A percentile compares a stretch with the other conserved stretches of the same genome.
Evolutionary conservation across 768 basidiomycete genomes (phyloP).

Genomic region (Hypholoma sublateritium): DNA sequence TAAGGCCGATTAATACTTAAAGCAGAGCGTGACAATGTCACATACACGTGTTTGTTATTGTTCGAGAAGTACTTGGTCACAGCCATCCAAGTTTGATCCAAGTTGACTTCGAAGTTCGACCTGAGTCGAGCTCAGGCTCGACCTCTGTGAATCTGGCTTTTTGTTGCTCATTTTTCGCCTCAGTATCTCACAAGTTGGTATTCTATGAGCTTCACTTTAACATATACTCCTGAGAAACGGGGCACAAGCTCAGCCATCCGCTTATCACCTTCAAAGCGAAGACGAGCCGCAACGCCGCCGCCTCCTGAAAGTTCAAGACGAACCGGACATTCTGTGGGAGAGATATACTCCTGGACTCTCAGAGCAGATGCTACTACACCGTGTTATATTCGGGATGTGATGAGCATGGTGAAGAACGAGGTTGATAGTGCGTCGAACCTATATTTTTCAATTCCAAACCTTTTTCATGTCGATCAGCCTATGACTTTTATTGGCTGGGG

Average conservation of each 20-base stretch:
- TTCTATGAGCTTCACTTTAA: slow-evolving; percentile 25
- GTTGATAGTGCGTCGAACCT: slow-evolving; percentile 27
- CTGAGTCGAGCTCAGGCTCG: background rate
- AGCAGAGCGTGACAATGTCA: too few species aligned
- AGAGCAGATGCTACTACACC: slow-evolving; percentile 52
- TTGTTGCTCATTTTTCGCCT: background rate
- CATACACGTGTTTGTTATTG: background rate
- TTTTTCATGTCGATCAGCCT: slow-evolving; percentile 29
- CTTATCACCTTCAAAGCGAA: slow-evolving; percentile 23
- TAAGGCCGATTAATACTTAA: too few species aligned
- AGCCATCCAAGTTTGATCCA: background rate
- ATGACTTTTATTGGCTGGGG: slow-evolving; percentile 72
- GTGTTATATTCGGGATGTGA: slow-evolving; percentile 55
- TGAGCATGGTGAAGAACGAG: slow-evolving; percentile 40
- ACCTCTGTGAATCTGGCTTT: background rate
- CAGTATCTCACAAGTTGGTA: background rate
- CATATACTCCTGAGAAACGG: slow-evolving; percentile 9
- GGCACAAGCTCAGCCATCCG: slow-evolving; percentile 5
- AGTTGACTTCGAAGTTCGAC: background rate
- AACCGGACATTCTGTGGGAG: slow-evolving; percentile 16
- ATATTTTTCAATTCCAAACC: background rate
- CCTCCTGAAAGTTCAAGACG: background rate
- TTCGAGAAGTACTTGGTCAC: too few species aligned
- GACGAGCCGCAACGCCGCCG: slow-evolving; percentile 5
- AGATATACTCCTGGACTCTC: slow-evolving; percentile 56